A percentile compares a stretch with the other conserved stretches of the same genome.
Evolutionary conservation across 345 rosid species (phyloP).

Genomic region (Salix koriyanagi): DNA sequence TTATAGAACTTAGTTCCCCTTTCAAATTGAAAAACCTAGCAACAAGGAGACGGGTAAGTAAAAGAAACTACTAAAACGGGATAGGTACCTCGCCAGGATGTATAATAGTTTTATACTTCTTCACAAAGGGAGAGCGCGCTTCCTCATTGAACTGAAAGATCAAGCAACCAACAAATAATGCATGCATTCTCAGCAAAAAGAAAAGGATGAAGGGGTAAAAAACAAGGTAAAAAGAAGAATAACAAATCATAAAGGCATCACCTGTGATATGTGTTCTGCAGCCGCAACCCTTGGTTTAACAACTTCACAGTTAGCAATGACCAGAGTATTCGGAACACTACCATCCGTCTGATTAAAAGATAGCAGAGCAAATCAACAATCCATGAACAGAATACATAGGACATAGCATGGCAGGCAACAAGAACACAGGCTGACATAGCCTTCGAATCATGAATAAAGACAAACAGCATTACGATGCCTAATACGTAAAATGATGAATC

Average conservation of each 20-base stretch:
- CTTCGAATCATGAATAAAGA: no score
- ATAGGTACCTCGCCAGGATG: conserved; percentile 66
- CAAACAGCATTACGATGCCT: no score
- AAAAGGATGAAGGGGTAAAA: not conserved
- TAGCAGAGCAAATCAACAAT: not conserved
- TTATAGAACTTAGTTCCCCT: not conserved
- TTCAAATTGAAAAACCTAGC: not conserved
- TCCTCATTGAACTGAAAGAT: conserved; percentile 55
- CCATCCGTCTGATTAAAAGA: conserved; percentile 64
- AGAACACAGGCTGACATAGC: not conserved
- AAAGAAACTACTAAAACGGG: not conserved
- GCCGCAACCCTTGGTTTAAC: conserved; percentile 82
- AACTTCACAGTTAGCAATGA: conserved; percentile 78
- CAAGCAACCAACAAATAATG: conserved; percentile 14
- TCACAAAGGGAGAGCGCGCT: conserved; percentile 65
- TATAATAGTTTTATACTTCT: conserved; percentile 55
- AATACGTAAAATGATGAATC: no score
- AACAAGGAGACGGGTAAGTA: not conserved
- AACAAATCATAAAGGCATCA: conserved; percentile 14
- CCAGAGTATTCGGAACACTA: conserved; percentile 86
- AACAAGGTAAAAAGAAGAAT: not conserved
- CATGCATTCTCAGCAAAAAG: not conserved
- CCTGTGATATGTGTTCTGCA: conserved; percentile 78
- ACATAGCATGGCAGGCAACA: not conserved
- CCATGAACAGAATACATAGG: not conserved